These are phyloP conservation scores for Amphicarpaea edgeworthii DNA, from an alignment of 306 rosid species.

Conservation along the genomic window DNA sequence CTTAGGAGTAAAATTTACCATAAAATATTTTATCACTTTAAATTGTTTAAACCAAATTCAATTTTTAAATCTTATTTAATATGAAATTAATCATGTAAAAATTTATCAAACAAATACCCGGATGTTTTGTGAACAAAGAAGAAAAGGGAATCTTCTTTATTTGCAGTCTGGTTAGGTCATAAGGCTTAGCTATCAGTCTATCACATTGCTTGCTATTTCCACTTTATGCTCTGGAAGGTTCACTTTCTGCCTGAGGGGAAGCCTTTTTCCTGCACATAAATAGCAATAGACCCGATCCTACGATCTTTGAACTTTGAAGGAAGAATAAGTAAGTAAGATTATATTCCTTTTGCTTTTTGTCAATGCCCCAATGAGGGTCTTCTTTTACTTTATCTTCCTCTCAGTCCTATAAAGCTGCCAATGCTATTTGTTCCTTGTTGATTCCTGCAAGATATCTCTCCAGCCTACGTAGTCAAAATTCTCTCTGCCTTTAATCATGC, in stretches of 20 bases:
- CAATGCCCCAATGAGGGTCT: slow-evolving; percentile 57
- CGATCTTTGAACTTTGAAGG: slow-evolving; percentile 48
- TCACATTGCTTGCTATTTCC: slow-evolving; percentile 49
- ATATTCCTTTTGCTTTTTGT: slow-evolving; percentile 74
- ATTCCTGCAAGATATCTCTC: slow-evolving; percentile 72
- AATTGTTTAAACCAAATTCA: too few species aligned
- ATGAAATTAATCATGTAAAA: too few species aligned
- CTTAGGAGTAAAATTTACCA: too few species aligned
- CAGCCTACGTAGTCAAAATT: slow-evolving; percentile 66
- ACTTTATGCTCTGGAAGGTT: slow-evolving; percentile 89
- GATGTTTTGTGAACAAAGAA: slow-evolving; percentile 47
- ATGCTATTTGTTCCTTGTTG: slow-evolving; percentile 70
- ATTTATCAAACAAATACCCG: too few species aligned
- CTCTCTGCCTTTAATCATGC: slow-evolving; percentile 56
- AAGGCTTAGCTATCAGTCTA: not conserved
- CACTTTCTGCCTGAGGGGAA: slow-evolving; percentile 66
- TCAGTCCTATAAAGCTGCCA: slow-evolving; percentile 68
- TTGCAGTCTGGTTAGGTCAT: slow-evolving; percentile 37
- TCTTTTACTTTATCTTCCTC: slow-evolving; percentile 41
- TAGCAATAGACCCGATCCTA: slow-evolving; percentile 55
- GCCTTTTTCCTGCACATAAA: slow-evolving; percentile 34
- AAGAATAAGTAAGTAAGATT: slow-evolving; percentile 48
- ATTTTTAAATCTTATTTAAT: too few species aligned
- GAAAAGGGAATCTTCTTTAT: slow-evolving; percentile 84
- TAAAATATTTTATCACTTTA: too few species aligned